A percentile compares a stretch with the other conserved stretches of the same genome.
These are phyloP conservation scores for Xerocomus brunneocitrinus DNA, from an alignment of 768 basidiomycete species.

Conservation along the genomic window DNA sequence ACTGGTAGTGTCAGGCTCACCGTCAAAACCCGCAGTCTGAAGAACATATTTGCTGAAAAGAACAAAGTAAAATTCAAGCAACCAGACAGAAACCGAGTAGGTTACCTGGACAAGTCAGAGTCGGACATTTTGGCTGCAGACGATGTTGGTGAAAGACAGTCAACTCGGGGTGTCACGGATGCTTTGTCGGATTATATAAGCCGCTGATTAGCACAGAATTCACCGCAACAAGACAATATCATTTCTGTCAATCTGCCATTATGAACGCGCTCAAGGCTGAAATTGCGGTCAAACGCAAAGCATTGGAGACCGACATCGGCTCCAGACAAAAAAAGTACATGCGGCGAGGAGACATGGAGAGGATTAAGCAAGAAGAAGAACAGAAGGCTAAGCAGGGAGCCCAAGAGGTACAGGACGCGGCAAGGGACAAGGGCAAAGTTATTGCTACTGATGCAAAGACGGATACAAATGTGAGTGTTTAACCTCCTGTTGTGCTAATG, in stretches of 20 bases:
- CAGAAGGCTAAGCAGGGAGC: conserved; percentile 30
- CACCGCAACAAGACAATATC: background rate
- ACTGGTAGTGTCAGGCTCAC: conserved; percentile 34
- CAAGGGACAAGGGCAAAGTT: conserved; percentile 12
- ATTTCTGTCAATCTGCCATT: background rate
- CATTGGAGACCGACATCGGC: conserved; percentile 44
- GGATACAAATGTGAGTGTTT: conserved; percentile 42
- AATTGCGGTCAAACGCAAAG: conserved; percentile 83
- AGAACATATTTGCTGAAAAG: conserved; percentile 73
- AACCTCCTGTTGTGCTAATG: conserved; percentile 28
- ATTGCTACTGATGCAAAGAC: conserved; percentile 19
- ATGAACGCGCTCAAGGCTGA: conserved; percentile 94
- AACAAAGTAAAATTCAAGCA: conserved; percentile 10
- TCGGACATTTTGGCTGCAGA: conserved; percentile 60
- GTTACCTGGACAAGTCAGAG: conserved; percentile 51
- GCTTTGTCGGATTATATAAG: conserved; percentile 35
- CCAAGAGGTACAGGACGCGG: conserved; percentile 32
- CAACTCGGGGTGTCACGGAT: conserved; percentile 26
- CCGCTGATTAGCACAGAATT: background rate
- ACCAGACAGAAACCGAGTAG: background rate
- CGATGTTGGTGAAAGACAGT: conserved; percentile 35
- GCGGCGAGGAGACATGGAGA: conserved; percentile 86
- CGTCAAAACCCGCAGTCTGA: conserved; percentile 95
- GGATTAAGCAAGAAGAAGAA: conserved; percentile 47
- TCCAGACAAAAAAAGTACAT: conserved; percentile 79